A percentile compares a stretch with the other conserved stretches of the same genome.
Conservation (phyloP, 169 alveolate species). For the Plasmodium fragile region DNA sequence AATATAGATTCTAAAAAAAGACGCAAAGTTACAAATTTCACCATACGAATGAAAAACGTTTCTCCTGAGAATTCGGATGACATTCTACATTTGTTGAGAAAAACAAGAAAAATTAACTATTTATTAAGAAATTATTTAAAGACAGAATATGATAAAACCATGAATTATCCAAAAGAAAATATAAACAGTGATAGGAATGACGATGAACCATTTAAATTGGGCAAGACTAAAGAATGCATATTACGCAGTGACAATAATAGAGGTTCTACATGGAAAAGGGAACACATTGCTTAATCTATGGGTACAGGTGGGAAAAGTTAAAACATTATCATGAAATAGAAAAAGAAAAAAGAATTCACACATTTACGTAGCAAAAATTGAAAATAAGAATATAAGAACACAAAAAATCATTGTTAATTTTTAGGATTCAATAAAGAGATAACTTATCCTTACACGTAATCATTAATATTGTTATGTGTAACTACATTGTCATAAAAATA, state of each 20-base stretch:
- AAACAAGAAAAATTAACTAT: slow-evolving; percentile 50
- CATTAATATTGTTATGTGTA: slow-evolving; percentile 4
- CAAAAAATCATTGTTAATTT: background rate
- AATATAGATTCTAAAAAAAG: slow-evolving; percentile 24
- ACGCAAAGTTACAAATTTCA: slow-evolving; percentile 18
- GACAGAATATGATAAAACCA: background rate
- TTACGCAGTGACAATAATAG: background rate
- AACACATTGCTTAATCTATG: background rate
- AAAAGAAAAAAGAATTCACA: slow-evolving; percentile 1
- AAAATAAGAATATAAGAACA: background rate
- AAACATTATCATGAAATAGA: background rate
- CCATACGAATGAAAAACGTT: slow-evolving; percentile 24
- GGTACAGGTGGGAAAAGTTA: background rate
- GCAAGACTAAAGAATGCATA: background rate
- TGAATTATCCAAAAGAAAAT: slow-evolving; percentile 17
- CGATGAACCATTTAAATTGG: background rate
- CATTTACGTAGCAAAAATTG: background rate
- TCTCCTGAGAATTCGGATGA: slow-evolving; percentile 36
- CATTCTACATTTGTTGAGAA: slow-evolving; percentile 27
- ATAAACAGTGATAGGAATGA: background rate
- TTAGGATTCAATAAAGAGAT: background rate
- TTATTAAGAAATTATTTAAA: slow-evolving; percentile 33
- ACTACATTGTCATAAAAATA: background rate
- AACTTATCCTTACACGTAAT: background rate
- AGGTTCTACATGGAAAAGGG: background rate